Evolutionary conservation across 2,329 filamentous ascomycete species (phyloP), one percentile per base, ranked within the genome.

Genomic region (Sporothrix globosa): DNA sequence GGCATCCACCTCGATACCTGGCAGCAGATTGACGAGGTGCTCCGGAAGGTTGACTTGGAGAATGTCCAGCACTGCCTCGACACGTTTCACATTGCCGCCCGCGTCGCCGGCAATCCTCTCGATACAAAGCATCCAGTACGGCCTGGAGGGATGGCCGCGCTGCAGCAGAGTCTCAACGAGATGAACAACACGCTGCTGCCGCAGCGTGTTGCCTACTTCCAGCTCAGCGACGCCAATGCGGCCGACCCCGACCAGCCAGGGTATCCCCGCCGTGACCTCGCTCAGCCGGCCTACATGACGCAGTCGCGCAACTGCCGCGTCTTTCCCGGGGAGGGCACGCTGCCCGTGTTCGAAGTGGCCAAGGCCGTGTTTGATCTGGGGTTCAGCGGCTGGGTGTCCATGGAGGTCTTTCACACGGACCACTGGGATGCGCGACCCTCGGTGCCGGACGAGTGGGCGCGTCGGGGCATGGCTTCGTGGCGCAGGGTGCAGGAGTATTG

Each of bases 281-380:
- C n/a, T 11, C 39, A 44, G 39, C 58, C 58, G 58, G 39, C 58
- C 21, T 63, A 17, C 21, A 63, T 63, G 58, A 63, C 41, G 10
- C 58, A 63, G 58, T 63, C 58, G 11, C 58, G 58, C 39, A 63
- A 63, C 58, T 48, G 58, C 41, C 58, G 58, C 58, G 21, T 46
- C n/a, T 63, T 48, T 17, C 58, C 58, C 41, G 58, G 58, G 4
- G 58, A 63, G 58, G 58, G 58, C 5, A 41, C 48, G n/a, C 58
- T 63, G 58, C 58, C 58, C n/a, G 58, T 63, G 10, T 24, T 63
- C 5, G 41, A 63, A 41, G 58, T 63, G 34, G 58, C 58, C 41
- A 63, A 63, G 58, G 39, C 58, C 5, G 58, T 63, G n/a, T 44
- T 63, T 24, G 58, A 48, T 14, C n/a, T 63, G 10, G 58, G 58